Base-by-base conservation (phyloP, 148 eudicot genomes). In the Heliosperma pusillum region DNA sequence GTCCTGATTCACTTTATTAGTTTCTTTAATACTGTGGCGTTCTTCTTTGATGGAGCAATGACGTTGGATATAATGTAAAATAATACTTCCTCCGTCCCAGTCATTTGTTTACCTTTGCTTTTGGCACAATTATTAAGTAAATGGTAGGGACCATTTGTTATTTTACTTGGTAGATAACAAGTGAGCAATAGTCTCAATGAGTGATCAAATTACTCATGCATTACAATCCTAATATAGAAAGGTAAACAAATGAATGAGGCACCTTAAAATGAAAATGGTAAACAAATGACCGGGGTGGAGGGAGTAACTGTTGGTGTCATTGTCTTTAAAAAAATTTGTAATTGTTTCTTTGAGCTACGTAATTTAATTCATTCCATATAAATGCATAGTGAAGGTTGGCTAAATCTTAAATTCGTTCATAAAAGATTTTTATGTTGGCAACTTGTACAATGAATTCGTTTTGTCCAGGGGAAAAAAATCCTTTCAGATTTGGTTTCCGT, bases 1-100 rank as follows among this genome's bases (percentile, higher is more conserved):
- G 26, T 52, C 42, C 29, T 45, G 33, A 69, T 1, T 21, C 71
- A 22, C 71, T 44, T 68, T 45, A 0, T 67, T 20, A 1, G 2
- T 29, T 3, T 29, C 30, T 65, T 20, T 42, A 21, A 3, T 42
- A 36, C 55, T 16, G 55, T 3, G 17, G 55, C 4, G 19, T 16
- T 2, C 5, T 33, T 30, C 13, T 44, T 21, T 21, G 12, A 15
- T 21, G 19, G 53, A 69, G 26, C 27, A 67, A 40, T 45, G 71
- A 2, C 55, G 12, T 45, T 69, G n/a, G 53, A 13, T 69, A 69
- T 69, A 69, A 21, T 30, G 71, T 44, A 17, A 13, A 68, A 69
- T 69, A 22, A 45, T 44, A n/a, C n/a, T n/a, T n/a, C n/a, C n/a
- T n/a, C n/a, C n/a, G n/a, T n/a, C n/a, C n/a, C n/a, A n/a, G n/a